Conservation (phyloP, 2,329 filamentous ascomycete genomes). For the Colletotrichum tofieldiae region DNA sequence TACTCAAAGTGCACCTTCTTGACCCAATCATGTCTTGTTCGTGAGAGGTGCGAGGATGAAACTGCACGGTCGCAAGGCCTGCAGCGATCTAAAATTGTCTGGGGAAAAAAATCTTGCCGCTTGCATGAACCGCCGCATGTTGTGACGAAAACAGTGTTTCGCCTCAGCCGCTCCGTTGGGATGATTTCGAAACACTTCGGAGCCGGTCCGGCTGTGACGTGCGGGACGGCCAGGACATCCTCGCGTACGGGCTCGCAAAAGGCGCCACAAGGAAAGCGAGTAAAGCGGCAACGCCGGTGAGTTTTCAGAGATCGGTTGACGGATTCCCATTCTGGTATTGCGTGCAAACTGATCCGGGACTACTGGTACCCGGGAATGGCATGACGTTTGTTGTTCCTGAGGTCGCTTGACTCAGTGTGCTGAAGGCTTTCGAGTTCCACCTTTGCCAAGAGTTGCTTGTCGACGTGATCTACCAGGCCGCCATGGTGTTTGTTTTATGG, state of each 20-base stretch:
- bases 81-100: slow-evolving; percentile 3
- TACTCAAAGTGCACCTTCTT: slow-evolving; percentile 30
- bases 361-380: slow-evolving; percentile 8
- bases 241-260: slow-evolving; percentile 13
- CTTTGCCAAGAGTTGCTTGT: slow-evolving; percentile 27
- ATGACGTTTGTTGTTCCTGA: slow-evolving; percentile 18
- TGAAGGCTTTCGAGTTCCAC: background rate
- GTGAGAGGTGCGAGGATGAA: slow-evolving; percentile 8
- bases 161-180: slow-evolving; percentile 10
- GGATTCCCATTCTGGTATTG: background rate
- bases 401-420: slow-evolving; percentile 2
- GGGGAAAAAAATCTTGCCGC: background rate
- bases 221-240: slow-evolving; percentile 1
- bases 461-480: slow-evolving; percentile 27
- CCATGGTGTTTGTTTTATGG: background rate
- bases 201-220: slow-evolving; percentile 14
- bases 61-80: slow-evolving; percentile 27
- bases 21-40: slow-evolving; percentile 4
- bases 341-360: slow-evolving; percentile 4
- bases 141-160: slow-evolving; percentile 38
- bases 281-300: background rate
- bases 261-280: background rate
- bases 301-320: slow-evolving; percentile 11
- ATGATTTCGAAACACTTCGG: slow-evolving; percentile 18
- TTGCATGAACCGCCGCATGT: slow-evolving; percentile 25